These are phyloP conservation scores for Colletotrichum acutatum DNA, from an alignment of 2,329 filamentous ascomycete species.

Conservation along the genomic window DNA sequence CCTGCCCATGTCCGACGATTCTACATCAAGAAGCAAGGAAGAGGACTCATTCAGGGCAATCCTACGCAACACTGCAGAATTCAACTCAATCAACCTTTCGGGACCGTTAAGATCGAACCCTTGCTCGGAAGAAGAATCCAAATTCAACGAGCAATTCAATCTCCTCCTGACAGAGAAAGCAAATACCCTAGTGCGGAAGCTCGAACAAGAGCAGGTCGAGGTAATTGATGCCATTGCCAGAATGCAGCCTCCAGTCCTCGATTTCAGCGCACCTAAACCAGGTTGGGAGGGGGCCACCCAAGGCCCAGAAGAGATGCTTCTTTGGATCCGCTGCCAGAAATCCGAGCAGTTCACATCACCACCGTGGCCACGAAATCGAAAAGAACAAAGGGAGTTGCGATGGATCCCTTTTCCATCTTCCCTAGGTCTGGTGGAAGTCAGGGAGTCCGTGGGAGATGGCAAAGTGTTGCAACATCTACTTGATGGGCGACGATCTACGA, in stretches of 20 bases:
- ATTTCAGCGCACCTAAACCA: constrained; percentile 40
- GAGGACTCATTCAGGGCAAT: neutral
- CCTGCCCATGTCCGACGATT: neutral
- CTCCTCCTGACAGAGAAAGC: constrained; percentile 37
- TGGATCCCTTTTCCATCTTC: constrained; percentile 18
- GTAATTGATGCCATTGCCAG: constrained; percentile 40
- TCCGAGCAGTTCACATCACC: constrained; percentile 12
- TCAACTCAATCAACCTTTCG: neutral
- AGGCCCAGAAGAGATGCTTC: constrained; percentile 41
- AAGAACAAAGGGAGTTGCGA: neutral
- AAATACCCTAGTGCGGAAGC: constrained; percentile 23
- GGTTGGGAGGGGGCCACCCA: constrained; percentile 39
- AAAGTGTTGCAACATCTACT: neutral
- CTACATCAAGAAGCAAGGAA: neutral
- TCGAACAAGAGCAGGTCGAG: constrained; percentile 44
- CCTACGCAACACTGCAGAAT: neutral
- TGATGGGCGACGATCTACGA: neutral
- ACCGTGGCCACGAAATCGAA: constrained; percentile 33
- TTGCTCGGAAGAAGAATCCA: neutral
- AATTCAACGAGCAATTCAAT: constrained; percentile 41
- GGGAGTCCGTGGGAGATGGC: constrained; percentile 12
- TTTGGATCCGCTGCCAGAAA: constrained; percentile 16
- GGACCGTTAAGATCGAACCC: neutral
- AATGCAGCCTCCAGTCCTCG: constrained; percentile 42
- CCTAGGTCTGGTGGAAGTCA: neutral